Conservation (phyloP, 176 grass and related monocot species). For the bread wheat (Triticum aestivum) region DNA sequence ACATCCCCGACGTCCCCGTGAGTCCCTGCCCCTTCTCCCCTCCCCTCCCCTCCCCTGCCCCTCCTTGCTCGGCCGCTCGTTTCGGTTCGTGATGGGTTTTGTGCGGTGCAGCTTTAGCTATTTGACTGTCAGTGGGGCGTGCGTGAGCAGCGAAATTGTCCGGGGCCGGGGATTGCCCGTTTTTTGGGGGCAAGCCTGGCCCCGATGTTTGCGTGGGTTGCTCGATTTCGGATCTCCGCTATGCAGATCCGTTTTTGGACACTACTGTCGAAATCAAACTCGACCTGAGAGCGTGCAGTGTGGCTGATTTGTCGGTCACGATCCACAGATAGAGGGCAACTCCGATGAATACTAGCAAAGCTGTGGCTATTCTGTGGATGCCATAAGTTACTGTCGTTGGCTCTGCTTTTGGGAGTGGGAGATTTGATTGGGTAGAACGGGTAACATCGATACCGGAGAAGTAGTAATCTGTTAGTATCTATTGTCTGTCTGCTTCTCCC, state of each 20-base stretch:
- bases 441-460: background rate
- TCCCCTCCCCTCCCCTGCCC: background rate
- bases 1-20: conserved; percentile 75
- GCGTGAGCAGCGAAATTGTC: background rate
- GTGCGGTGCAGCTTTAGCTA: background rate
- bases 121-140: background rate
- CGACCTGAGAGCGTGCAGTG: background rate
- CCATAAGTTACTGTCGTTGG: background rate
- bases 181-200: background rate
- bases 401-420: background rate
- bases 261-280: background rate
- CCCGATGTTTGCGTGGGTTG: background rate
- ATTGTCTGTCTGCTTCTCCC: background rate
- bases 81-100: background rate
- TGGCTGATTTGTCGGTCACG: background rate
- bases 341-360: too few species aligned
- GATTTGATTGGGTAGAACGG: background rate
- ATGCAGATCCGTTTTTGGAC: background rate
- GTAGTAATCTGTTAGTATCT: background rate
- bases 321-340: too few species aligned
- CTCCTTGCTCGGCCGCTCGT: background rate
- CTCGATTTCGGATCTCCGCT: background rate
- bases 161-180: background rate
- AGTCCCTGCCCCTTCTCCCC: background rate
- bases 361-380: too few species aligned